Conservation (phyloP, 179 eudicot genomes). For the Beta macrorhiza region DNA sequence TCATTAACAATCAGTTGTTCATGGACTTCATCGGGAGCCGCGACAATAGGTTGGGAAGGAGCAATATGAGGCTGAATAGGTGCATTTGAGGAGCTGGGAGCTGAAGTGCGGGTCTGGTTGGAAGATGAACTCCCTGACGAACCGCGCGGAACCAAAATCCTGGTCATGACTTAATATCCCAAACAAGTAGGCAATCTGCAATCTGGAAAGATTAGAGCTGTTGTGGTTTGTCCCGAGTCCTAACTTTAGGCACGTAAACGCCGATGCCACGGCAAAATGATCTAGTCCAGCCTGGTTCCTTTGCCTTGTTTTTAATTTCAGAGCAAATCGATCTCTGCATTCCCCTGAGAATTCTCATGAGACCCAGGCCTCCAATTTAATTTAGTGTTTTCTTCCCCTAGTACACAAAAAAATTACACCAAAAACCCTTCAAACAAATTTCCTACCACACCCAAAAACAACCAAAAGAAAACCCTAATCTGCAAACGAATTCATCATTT, state of each 20-base stretch:
- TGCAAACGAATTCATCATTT: slow-evolving; percentile 36
- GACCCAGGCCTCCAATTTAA: slow-evolving; percentile 49
- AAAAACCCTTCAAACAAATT: slow-evolving; percentile 27
- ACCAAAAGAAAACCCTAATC: slow-evolving; percentile 39
- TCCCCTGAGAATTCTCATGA: slow-evolving; percentile 99
- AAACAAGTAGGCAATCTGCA: background rate
- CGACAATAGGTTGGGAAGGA: slow-evolving; percentile 33
- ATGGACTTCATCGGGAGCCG: slow-evolving; percentile 51
- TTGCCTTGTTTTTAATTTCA: slow-evolving; percentile 36
- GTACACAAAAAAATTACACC: slow-evolving; percentile 11
- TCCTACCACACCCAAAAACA: slow-evolving; percentile 15
- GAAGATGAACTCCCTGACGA: slow-evolving; percentile 70
- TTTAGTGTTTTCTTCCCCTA: slow-evolving; percentile 19
- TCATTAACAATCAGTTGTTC: slow-evolving; percentile 51
- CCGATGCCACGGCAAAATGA: slow-evolving; percentile 62
- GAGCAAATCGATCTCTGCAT: slow-evolving; percentile 80
- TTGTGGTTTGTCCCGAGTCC: slow-evolving; percentile 67
- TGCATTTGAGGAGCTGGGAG: slow-evolving; percentile 30
- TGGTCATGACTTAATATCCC: slow-evolving; percentile 50
- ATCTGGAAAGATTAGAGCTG: slow-evolving; percentile 38
- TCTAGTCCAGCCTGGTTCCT: slow-evolving; percentile 50
- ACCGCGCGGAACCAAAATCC: slow-evolving; percentile 88
- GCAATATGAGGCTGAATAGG: slow-evolving; percentile 40
- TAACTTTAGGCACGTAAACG: slow-evolving; percentile 63
- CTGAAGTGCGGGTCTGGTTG: slow-evolving; percentile 46